These are phyloP conservation scores for Trypanosoma rangeli DNA, from an alignment of 208 protist genomes.

Conservation along the genomic window DNA sequence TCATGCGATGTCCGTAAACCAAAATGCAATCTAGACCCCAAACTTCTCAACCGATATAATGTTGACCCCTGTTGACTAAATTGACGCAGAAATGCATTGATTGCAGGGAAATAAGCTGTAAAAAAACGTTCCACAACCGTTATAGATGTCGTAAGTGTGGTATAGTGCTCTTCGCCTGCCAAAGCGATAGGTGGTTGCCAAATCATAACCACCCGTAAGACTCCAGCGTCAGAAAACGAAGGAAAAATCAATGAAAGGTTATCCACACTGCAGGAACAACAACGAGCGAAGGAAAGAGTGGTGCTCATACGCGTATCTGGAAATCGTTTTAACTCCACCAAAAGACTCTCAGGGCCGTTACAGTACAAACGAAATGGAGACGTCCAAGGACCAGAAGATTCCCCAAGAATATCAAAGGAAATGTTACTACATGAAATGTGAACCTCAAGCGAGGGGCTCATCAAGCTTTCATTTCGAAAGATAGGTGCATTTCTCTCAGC, in stretches of 20 bases:
- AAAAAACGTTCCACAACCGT: constrained; percentile 10
- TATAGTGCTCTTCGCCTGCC: neutral
- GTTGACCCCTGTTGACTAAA: constrained; percentile 12
- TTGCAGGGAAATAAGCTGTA: constrained; percentile 14
- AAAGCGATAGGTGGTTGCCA: constrained; percentile 12
- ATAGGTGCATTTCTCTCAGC: constrained; percentile 1
- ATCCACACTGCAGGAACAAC: constrained; percentile 6
- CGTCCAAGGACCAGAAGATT: constrained; percentile 12
- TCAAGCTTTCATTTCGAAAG: constrained; percentile 11
- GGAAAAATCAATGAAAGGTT: constrained; percentile 3
- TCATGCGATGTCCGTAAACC: neutral
- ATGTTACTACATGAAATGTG: constrained; percentile 13
- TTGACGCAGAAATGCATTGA: constrained; percentile 16
- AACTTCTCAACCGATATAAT: constrained; percentile 22
- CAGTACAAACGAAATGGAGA: constrained; percentile 15
- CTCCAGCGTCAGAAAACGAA: neutral
- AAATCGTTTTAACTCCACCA: constrained; percentile 15
- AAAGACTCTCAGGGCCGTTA: constrained; percentile 9
- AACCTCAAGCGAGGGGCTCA: constrained; percentile 4
- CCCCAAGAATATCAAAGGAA: constrained; percentile 22
- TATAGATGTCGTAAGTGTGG: constrained; percentile 4
- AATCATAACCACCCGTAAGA: constrained; percentile 1
- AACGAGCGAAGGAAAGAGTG: neutral
- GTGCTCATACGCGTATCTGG: constrained; percentile 20
- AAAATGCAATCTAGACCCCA: constrained; percentile 24